Evolutionary conservation across 768 basidiomycete genomes (phyloP).

Genomic region (Cubamyces lactineus): DNA sequence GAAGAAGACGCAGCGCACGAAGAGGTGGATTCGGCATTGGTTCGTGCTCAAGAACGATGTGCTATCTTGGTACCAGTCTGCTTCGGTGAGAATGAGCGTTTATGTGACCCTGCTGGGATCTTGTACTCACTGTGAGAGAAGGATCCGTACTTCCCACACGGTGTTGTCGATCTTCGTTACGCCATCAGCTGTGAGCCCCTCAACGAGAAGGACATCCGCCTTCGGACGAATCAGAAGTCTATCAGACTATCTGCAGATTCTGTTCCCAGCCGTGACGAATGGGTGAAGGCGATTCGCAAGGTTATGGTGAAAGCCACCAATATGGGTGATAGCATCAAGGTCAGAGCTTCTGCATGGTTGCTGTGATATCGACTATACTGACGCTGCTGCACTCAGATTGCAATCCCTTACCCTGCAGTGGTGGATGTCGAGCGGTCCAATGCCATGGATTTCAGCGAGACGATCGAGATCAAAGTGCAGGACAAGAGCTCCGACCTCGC

Average conservation of each 20-base stretch:
- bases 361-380: not conserved
- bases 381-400: slow-evolving; percentile 57
- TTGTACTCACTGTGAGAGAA: slow-evolving; percentile 35
- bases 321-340: slow-evolving; percentile 95
- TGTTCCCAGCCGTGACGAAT: slow-evolving; percentile 84
- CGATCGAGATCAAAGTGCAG: slow-evolving; percentile 90
- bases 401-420: slow-evolving; percentile 90
- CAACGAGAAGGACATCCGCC: slow-evolving; percentile 77
- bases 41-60: slow-evolving; percentile 95
- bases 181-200: slow-evolving; percentile 84
- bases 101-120: not conserved
- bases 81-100: slow-evolving; percentile 59
- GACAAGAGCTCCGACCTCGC: slow-evolving; percentile 80
- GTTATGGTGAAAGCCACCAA: slow-evolving; percentile 97
- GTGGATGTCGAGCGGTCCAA: slow-evolving; percentile 86
- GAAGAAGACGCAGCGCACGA: slow-evolving; percentile 88
- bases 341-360: slow-evolving; percentile 31
- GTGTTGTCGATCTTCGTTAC: slow-evolving; percentile 94
- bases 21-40: slow-evolving; percentile 95
- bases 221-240: slow-evolving; percentile 81
- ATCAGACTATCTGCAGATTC: slow-evolving; percentile 78
- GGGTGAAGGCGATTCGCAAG: slow-evolving; percentile 94
- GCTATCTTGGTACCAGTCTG: slow-evolving; percentile 95
- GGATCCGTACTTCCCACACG: slow-evolving; percentile 98
- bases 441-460: slow-evolving; percentile 95